Conservation (phyloP, 2,329 filamentous ascomycete genomes). For the Fusarium chlamydosporum region DNA sequence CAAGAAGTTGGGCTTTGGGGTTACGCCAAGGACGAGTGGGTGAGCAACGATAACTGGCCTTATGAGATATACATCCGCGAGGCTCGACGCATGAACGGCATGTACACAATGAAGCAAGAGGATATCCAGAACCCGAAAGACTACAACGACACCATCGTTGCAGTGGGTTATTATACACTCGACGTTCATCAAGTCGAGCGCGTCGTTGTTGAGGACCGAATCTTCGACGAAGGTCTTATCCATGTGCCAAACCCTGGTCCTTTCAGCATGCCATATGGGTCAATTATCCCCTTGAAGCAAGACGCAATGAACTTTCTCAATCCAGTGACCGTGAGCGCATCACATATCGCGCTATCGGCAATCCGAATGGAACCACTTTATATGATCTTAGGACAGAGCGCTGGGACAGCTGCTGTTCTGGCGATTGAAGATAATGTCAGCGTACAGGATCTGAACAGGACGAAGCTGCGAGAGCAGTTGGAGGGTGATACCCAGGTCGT, state of each 20-base stretch:
- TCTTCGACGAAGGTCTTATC: slow-evolving; percentile 30
- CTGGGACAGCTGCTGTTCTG: slow-evolving; percentile 29
- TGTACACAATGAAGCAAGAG: slow-evolving; percentile 33
- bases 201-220: slow-evolving; percentile 19
- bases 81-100: slow-evolving; percentile 30
- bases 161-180: slow-evolving; percentile 29
- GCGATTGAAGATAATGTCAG: slow-evolving; percentile 33
- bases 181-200: slow-evolving; percentile 38
- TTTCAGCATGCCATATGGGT: slow-evolving; percentile 25
- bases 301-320: slow-evolving; percentile 37
- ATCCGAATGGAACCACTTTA: slow-evolving; percentile 41
- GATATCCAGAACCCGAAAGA: slow-evolving; percentile 24
- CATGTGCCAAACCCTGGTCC: slow-evolving; percentile 26
- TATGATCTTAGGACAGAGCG: slow-evolving; percentile 41
- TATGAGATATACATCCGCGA: slow-evolving; percentile 39
- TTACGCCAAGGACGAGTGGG: slow-evolving; percentile 37
- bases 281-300: slow-evolving; percentile 9
- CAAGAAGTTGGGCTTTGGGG: slow-evolving; percentile 8
- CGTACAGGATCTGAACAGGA: slow-evolving; percentile 30
- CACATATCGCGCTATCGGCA: slow-evolving; percentile 28
- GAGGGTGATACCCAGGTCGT: slow-evolving; percentile 23
- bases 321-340: slow-evolving; percentile 33
- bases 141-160: slow-evolving; percentile 22
- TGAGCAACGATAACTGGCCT: slow-evolving; percentile 25
- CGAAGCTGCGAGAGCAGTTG: slow-evolving; percentile 13